Evolutionary conservation across 441 rosid genomes (phyloP).

Genomic region (Populus hybrid): DNA sequence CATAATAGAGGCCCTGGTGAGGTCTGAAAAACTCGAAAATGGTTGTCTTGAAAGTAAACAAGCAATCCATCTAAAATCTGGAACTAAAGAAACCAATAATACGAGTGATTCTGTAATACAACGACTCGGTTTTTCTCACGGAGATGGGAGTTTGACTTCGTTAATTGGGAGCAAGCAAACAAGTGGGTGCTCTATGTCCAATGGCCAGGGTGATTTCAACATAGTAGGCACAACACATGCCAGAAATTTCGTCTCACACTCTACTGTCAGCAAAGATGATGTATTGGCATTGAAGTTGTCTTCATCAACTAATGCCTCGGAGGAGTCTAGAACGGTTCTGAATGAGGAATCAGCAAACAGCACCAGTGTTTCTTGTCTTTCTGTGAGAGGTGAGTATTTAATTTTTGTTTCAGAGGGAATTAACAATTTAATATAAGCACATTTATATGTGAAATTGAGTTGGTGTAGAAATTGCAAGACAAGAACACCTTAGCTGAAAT

Average conservation of each 20-base stretch:
- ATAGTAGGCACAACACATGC: slow-evolving; percentile 24
- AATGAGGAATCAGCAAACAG: slow-evolving; percentile 46
- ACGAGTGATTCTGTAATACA: slow-evolving; percentile 29
- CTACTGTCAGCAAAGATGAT: slow-evolving; percentile 33
- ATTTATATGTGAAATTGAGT: background rate
- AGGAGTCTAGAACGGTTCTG: slow-evolving; percentile 38
- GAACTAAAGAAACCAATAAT: slow-evolving; percentile 21
- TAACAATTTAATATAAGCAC: background rate
- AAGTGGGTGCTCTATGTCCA: slow-evolving; percentile 26
- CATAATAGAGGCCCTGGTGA: slow-evolving; percentile 74
- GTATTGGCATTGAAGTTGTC: slow-evolving; percentile 47
- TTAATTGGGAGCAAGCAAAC: slow-evolving; percentile 30
- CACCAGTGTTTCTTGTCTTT: slow-evolving; percentile 51
- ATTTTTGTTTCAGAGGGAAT: background rate
- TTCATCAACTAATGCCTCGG: slow-evolving; percentile 44
- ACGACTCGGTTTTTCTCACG: slow-evolving; percentile 30
- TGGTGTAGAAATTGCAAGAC: background rate
- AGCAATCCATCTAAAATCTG: slow-evolving; percentile 29
- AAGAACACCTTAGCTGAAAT: background rate
- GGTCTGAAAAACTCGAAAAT: slow-evolving; percentile 46
- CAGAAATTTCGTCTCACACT: slow-evolving; percentile 22
- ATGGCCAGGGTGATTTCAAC: slow-evolving; percentile 31
- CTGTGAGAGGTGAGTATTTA: slow-evolving; percentile 50
- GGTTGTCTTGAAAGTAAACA: slow-evolving; percentile 27
- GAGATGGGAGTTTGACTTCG: slow-evolving; percentile 28